A percentile compares a stretch with the other conserved stretches of the same genome.
phyloP scores from a whole-genome alignment of 2,329 filamentous ascomycete genomes.

The Daldinia sp. region DNA sequence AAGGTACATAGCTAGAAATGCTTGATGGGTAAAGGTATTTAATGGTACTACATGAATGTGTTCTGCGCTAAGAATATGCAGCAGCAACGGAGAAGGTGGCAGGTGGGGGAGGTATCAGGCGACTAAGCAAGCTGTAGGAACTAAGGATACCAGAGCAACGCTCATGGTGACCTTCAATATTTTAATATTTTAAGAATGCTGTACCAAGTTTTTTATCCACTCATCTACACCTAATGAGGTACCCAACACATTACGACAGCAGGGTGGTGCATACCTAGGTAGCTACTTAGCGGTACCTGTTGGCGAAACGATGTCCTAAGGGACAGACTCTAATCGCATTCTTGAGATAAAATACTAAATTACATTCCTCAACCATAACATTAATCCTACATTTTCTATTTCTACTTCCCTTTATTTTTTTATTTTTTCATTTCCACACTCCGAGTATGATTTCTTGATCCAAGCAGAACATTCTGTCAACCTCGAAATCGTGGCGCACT shows the following conservation, averaged over 20 bases:
- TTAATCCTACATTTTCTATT: neutral
- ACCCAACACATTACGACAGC: neutral
- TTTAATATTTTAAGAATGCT: neutral
- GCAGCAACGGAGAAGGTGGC: neutral
- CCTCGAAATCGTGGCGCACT: neutral
- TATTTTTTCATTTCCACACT: neutral
- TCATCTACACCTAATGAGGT: no score
- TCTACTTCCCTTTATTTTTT: neutral
- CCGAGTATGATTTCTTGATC: neutral
- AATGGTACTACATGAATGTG: neutral
- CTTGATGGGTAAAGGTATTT: neutral
- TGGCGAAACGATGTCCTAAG: neutral
- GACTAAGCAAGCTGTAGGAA: neutral
- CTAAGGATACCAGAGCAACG: neutral
- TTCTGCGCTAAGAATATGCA: neutral
- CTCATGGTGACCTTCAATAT: no score
- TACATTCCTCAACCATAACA: constrained; percentile 1
- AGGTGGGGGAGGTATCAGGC: neutral
- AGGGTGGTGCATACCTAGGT: neutral
- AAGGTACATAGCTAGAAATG: no score
- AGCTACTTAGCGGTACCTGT: no score
- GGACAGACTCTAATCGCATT: neutral
- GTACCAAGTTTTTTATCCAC: neutral
- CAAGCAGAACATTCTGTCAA: neutral
- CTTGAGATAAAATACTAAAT: neutral